Evolutionary conservation across 1,139 yeast genomes (phyloP).

Genomic region (Suhomyces wounanorum): DNA sequence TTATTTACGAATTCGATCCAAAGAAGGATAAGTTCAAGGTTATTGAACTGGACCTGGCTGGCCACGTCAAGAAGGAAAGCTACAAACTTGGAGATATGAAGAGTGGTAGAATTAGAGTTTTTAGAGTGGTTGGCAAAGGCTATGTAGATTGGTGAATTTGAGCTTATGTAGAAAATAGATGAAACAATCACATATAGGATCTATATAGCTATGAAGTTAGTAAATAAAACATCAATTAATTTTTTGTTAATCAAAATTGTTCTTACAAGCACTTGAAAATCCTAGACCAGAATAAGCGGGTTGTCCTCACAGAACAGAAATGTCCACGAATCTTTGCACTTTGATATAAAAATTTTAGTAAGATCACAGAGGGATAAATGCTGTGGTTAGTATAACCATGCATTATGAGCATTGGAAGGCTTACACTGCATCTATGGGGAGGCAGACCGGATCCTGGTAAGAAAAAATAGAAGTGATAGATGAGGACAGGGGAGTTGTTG

Average conservation of each 20-base stretch:
- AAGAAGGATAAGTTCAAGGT: conserved; percentile 77
- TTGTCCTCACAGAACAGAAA: conserved; percentile 5
- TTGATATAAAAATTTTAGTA: not conserved
- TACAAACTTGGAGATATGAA: conserved; percentile 73
- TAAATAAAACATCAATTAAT: not conserved
- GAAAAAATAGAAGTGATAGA: not conserved
- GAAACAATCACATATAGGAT: not conserved
- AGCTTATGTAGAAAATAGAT: not conserved
- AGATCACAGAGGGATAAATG: not conserved
- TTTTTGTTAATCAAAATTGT: not conserved
- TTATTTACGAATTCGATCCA: conserved; percentile 71
- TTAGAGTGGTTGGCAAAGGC: conserved; percentile 64
- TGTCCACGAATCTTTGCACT: not conserved
- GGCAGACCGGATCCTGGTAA: not conserved
- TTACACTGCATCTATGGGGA: not conserved
- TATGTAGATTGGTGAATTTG: conserved; percentile 58
- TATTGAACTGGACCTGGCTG: conserved; percentile 57
- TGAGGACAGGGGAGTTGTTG: not conserved
- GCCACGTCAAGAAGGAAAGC: conserved; percentile 59
- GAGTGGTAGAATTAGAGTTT: conserved; percentile 77
- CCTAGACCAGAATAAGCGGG: conserved; percentile 19
- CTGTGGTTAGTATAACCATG: not conserved
- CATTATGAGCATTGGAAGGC: not conserved
- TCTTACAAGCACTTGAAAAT: conserved; percentile 1
- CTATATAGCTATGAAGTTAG: not conserved